Percentiles rank a stretch among this genome's conserved stretches.
These are phyloP conservation scores for Iris pallida DNA, from an alignment of 116 monocot genomes.

Conservation along the genomic window DNA sequence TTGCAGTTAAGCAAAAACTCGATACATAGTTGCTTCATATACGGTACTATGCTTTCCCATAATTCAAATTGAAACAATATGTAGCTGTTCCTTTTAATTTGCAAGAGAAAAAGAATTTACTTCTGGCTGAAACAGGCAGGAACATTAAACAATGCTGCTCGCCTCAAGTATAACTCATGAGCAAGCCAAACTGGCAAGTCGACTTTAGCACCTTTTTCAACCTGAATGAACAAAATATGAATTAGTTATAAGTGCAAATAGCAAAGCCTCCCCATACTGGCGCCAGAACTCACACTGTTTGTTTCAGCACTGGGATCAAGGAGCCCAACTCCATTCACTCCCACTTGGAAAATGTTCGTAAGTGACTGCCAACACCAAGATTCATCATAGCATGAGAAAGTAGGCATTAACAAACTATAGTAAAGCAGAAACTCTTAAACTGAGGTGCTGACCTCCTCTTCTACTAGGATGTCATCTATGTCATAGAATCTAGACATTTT, in stretches of 20 bases:
- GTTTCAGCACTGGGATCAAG: constrained; percentile 85
- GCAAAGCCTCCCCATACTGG: background rate
- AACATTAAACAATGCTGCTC: constrained; percentile 63
- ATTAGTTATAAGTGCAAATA: background rate
- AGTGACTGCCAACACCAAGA: constrained; percentile 41
- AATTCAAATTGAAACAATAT: no score
- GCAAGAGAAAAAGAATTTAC: constrained; percentile 27
- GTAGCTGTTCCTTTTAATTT: no score
- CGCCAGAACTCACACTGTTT: constrained; percentile 44
- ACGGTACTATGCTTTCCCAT: no score
- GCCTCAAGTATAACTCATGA: constrained; percentile 61
- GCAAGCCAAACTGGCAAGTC: constrained; percentile 91
- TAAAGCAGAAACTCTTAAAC: constrained; percentile 1
- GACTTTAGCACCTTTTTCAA: constrained; percentile 83
- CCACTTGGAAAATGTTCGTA: constrained; percentile 68
- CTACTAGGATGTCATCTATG: constrained; percentile 71
- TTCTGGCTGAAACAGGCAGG: constrained; percentile 72
- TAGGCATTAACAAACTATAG: background rate
- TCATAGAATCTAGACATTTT: constrained; percentile 65
- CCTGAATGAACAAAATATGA: constrained; percentile 27
- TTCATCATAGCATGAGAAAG: background rate
- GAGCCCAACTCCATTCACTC: constrained; percentile 70
- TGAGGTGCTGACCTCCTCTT: constrained; percentile 58
- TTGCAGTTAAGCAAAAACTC: no score
- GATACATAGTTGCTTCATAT: no score